Conservation (phyloP, 495 filamentous ascomycete species). For the Penicilliopsis zonata region DNA sequence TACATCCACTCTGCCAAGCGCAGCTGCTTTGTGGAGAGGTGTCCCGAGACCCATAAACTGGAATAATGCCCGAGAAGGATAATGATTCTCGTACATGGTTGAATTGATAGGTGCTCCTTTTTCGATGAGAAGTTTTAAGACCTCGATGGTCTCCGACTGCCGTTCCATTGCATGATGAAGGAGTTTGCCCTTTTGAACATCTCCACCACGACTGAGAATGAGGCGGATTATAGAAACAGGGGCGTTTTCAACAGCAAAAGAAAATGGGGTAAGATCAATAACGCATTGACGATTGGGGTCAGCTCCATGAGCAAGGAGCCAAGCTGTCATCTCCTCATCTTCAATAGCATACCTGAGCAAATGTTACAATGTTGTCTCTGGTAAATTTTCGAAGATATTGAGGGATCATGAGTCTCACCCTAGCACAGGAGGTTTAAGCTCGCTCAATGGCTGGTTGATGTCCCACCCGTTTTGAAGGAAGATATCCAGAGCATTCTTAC, state of each 20-base stretch:
- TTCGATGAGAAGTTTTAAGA: slow-evolving; percentile 6
- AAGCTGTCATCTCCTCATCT: slow-evolving; percentile 12
- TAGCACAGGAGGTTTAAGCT: slow-evolving; percentile 6
- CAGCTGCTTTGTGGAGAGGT: slow-evolving; percentile 7
- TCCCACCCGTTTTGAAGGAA: slow-evolving; percentile 7
- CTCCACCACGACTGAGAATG: slow-evolving; percentile 5
- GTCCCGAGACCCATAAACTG: slow-evolving; percentile 6
- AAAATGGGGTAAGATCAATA: slow-evolving; percentile 9
- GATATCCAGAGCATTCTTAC: not conserved
- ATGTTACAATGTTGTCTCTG: not conserved
- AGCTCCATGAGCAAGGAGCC: slow-evolving; percentile 14
- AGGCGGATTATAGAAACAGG: slow-evolving; percentile 5
- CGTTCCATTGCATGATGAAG: slow-evolving; percentile 10
- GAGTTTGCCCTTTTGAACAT: slow-evolving; percentile 10
- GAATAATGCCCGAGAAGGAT: slow-evolving; percentile 3
- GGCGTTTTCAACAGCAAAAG: slow-evolving; percentile 7
- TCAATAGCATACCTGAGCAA: slow-evolving; percentile 7
- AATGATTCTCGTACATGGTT: slow-evolving; percentile 8
- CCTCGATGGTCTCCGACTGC: slow-evolving; percentile 1
- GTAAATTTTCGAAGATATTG: not conserved
- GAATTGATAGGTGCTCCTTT: slow-evolving; percentile 8
- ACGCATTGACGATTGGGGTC: slow-evolving; percentile 10
- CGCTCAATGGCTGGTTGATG: slow-evolving; percentile 8
- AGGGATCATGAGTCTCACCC: slow-evolving; percentile 3
- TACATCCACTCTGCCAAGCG: slow-evolving; percentile 4